These are phyloP conservation scores for Boletus rubropictus DNA, from an alignment of 768 basidiomycete species.

Conservation along the genomic window DNA sequence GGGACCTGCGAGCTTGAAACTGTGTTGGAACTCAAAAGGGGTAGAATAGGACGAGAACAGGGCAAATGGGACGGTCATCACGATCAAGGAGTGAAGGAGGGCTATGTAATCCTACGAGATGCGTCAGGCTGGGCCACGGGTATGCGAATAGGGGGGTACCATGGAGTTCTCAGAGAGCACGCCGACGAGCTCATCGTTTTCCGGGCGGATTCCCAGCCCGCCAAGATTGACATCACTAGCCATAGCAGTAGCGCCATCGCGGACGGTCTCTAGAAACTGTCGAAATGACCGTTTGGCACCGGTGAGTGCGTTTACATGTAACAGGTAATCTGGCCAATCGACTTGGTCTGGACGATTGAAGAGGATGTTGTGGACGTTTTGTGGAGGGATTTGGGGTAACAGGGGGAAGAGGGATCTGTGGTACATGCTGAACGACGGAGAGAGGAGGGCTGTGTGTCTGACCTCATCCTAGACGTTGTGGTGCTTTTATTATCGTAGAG, in stretches of 20 bases:
- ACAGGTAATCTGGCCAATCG: constrained; percentile 48
- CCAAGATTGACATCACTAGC: constrained; percentile 42
- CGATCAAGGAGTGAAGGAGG: constrained; percentile 45
- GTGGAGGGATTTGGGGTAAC: constrained; percentile 41
- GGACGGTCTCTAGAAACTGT: constrained; percentile 47
- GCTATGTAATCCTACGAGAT: constrained; percentile 47
- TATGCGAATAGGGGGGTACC: constrained; percentile 31
- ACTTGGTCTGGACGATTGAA: constrained; percentile 51
- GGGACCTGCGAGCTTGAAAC: constrained; percentile 41
- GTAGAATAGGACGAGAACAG: constrained; percentile 53
- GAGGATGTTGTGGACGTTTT: constrained; percentile 51
- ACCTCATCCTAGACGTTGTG: neutral
- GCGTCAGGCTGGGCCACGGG: neutral
- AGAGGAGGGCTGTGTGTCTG: neutral
- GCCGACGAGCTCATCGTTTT: constrained; percentile 55
- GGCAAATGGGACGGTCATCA: constrained; percentile 46
- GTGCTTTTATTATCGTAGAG: constrained; percentile 3
- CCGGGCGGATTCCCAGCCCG: constrained; percentile 48
- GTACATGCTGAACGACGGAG: constrained; percentile 35
- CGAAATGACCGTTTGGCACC: constrained; percentile 41
- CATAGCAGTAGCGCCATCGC: constrained; percentile 54
- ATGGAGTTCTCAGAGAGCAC: constrained; percentile 65
- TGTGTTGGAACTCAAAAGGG: constrained; percentile 49
- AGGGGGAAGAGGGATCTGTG: constrained; percentile 54
- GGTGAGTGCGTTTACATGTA: constrained; percentile 52